A percentile compares a stretch with the other conserved stretches of the same genome.
Conservation (phyloP, 768 basidiomycete species). For the Lyophyllum atratum region DNA sequence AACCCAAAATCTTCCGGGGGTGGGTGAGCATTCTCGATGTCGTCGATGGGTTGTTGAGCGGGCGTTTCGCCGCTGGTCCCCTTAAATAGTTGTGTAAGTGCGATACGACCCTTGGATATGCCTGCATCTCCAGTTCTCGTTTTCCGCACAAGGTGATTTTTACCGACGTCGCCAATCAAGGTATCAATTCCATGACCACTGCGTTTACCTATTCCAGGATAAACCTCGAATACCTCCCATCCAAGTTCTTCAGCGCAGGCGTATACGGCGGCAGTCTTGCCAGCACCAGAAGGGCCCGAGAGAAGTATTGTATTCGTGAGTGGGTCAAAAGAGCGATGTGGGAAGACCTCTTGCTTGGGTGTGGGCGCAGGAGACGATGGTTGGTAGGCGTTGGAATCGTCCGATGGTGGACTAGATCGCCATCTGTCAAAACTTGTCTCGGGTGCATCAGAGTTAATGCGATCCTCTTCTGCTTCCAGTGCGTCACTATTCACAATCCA, state of each 20-base stretch:
- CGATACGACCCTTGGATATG: conserved; percentile 1
- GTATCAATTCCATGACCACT: conserved; percentile 75
- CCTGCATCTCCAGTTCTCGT: conserved; percentile 16
- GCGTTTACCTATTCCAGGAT: conserved; percentile 92
- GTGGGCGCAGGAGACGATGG: background rate
- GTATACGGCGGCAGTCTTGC: conserved; percentile 92
- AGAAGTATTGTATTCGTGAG: conserved; percentile 89
- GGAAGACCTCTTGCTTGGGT: background rate
- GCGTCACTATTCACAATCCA: conserved; percentile 57
- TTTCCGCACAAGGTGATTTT: conserved; percentile 79
- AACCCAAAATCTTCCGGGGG: conserved; percentile 25
- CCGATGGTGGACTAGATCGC: conserved; percentile 8
- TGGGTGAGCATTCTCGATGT: conserved; percentile 9
- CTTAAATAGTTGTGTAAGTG: conserved; percentile 1
- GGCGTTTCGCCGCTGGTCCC: background rate
- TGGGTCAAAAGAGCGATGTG: conserved; percentile 32
- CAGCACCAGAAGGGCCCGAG: conserved; percentile 77
- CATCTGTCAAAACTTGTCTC: conserved; percentile 24
- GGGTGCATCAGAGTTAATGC: conserved; percentile 32
- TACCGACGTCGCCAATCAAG: conserved; percentile 90
- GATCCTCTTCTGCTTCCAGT: conserved; percentile 22
- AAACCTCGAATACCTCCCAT: conserved; percentile 97
- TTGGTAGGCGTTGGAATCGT: background rate
- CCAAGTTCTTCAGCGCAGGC: conserved; percentile 92
- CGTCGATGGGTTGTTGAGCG: background rate